Base-by-base conservation (phyloP, 345 rosid genomes). In the Populus nigra region DNA sequence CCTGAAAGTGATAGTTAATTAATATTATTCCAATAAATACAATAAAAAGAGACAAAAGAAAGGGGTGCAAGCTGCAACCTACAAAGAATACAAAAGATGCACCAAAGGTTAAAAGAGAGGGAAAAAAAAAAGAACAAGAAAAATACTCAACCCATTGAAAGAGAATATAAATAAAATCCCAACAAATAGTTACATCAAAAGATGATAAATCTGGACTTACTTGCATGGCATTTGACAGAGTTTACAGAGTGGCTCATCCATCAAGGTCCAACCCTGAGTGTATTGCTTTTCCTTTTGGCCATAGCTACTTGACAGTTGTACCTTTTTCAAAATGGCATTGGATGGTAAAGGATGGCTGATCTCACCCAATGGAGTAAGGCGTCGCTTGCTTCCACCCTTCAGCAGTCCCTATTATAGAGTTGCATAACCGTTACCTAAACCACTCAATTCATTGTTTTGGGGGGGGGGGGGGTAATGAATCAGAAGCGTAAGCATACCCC, bases 231-330 rank as follows among this genome's bases (percentile, higher is more conserved):
- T 79, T 85, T 95, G 99, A 81, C 98, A 95, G 78, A 92, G 93
- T 87, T 95, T 95, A 82, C 99, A 95, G 73, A 95, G 99, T 71
- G 99, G 99, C 83, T 91, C 93, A 66, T 83, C 86, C 65, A 66
- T 80, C 72, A 80, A 62, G 65, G 85, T 86, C 99, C 99, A 95
- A 69, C 89, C 96, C 88, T 95, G 99, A 70, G 87, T 84, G 69
- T 91, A 95, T 83, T 87, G 89, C 72, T 84, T 95, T 81, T 92
- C 97, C 85, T 88, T 91, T 83, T 82, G 90, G 68, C 84, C 73
- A 76, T 77, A 79, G 71, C 91, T 83, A 80, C 85, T 72, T 49
- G 84, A 82, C 72, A 93, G 85, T 81, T 73, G 78, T 82, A 93
- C 88, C 83, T 73, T 88, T 85, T 88, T 92, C 97, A 95, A 93